phyloP scores from a whole-genome alignment of 768 basidiomycete genomes.

The Panus rudis region DNA sequence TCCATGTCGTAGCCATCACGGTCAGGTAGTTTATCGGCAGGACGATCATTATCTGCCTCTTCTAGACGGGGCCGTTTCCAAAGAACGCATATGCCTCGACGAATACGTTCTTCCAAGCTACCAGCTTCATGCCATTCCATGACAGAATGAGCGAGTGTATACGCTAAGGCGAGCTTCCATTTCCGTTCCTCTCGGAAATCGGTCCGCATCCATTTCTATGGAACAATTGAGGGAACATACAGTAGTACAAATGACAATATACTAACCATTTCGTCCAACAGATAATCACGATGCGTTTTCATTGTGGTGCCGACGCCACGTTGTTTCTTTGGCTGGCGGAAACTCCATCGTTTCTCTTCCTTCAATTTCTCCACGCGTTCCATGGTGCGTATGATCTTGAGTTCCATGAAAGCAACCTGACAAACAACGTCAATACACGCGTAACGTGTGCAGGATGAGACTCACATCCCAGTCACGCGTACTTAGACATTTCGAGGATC shows the following conservation, averaged over 20 bases:
- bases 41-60: slow-evolving; percentile 30
- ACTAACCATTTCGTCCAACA: slow-evolving; percentile 92
- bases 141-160: slow-evolving; percentile 73
- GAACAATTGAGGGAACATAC: slow-evolving; percentile 1
- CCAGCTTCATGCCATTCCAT: slow-evolving; percentile 82
- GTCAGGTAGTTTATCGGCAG: slow-evolving; percentile 21
- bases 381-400: slow-evolving; percentile 71
- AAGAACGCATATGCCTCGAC: slow-evolving; percentile 58
- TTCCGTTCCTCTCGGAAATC: slow-evolving; percentile 92
- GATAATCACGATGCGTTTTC: slow-evolving; percentile 92
- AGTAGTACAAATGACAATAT: neutral
- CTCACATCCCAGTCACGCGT: slow-evolving; percentile 80
- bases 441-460: slow-evolving; percentile 6
- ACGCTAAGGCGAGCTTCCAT: slow-evolving; percentile 87
- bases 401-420: slow-evolving; percentile 73
- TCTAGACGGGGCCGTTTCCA: slow-evolving; percentile 47
- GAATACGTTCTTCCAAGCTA: slow-evolving; percentile 54
- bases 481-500: slow-evolving; percentile 70
- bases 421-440: neutral
- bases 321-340: slow-evolving; percentile 93
- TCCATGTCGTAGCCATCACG: slow-evolving; percentile 27
- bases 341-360: slow-evolving; percentile 76
- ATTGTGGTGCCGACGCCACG: slow-evolving; percentile 63
- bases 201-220: slow-evolving; percentile 90
- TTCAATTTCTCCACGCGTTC: slow-evolving; percentile 84